phyloP scores from a whole-genome alignment of 306 rosid genomes.

The Adenanthera pavonina region DNA sequence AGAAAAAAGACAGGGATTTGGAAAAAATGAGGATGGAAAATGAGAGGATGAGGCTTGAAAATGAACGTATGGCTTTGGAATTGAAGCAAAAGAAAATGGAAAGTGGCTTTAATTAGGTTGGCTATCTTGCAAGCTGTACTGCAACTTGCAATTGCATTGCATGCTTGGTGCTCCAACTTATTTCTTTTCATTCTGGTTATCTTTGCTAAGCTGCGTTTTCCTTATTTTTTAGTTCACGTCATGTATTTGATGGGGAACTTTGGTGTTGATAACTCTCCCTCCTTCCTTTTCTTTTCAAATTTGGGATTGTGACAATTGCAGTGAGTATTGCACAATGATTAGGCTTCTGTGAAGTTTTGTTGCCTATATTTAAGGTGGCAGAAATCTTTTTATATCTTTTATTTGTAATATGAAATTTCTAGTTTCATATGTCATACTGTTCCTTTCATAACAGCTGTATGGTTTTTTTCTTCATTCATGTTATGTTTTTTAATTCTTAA shows the following conservation, averaged over 20 bases:
- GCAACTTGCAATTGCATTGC: conserved; percentile 28
- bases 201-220: conserved; percentile 39
- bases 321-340: conserved; percentile 39
- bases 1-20: conserved; percentile 82
- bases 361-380: conserved; percentile 39
- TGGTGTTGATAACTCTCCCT: conserved; percentile 34
- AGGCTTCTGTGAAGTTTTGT: conserved; percentile 37
- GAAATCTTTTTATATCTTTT: conserved; percentile 30
- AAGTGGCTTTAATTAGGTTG: conserved; percentile 56
- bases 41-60: conserved; percentile 86
- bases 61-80: conserved; percentile 75
- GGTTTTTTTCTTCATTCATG: not conserved
- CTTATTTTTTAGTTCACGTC: conserved; percentile 36
- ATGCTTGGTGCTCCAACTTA: conserved; percentile 26
- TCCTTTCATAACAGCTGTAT: conserved; percentile 2
- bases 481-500: conserved; percentile 10
- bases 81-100: conserved; percentile 71
- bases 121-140: conserved; percentile 38
- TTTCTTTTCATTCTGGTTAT: not conserved
- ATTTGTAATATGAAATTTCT: conserved; percentile 38
- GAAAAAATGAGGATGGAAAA: conserved; percentile 85
- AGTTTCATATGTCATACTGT: conserved; percentile 26
- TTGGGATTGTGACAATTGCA: conserved; percentile 43
- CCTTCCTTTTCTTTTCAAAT: conserved; percentile 37
- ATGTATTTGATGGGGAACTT: conserved; percentile 38